Evolutionary conservation across 805 yeast species (phyloP).

Genomic region (Candida nemodendra): DNA sequence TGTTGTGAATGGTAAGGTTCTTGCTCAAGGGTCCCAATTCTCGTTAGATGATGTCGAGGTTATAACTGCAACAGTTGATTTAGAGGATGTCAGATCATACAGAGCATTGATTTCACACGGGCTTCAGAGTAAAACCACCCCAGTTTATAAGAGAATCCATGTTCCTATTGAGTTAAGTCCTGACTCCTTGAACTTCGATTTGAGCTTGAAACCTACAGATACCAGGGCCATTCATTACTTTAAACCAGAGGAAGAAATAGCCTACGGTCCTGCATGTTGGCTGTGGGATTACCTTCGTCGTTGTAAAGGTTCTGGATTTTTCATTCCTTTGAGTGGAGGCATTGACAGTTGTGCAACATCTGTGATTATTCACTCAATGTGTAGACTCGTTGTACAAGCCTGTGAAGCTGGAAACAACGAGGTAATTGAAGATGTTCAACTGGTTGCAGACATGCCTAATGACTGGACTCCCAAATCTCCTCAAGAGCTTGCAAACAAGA

Average conservation of each 20-base stretch:
- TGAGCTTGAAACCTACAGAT: slow-evolving; percentile 56
- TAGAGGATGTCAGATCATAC: slow-evolving; percentile 86
- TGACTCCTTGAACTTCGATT: slow-evolving; percentile 55
- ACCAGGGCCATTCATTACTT: slow-evolving; percentile 57
- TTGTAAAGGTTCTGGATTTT: slow-evolving; percentile 86
- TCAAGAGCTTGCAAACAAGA: slow-evolving; percentile 66
- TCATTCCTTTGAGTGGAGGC: slow-evolving; percentile 94
- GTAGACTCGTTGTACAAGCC: slow-evolving; percentile 76
- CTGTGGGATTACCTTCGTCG: slow-evolving; percentile 96
- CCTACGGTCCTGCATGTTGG: slow-evolving; percentile 99
- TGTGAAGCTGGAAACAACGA: slow-evolving; percentile 64
- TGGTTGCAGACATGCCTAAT: slow-evolving; percentile 54
- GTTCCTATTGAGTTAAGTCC: slow-evolving; percentile 70
- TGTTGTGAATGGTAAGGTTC: slow-evolving; percentile 85
- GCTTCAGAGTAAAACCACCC: slow-evolving; percentile 53
- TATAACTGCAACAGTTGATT: slow-evolving; percentile 88
- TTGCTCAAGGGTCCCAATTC: slow-evolving; percentile 93
- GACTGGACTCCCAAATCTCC: slow-evolving; percentile 73
- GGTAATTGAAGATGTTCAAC: slow-evolving; percentile 74
- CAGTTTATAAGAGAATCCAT: slow-evolving; percentile 52
- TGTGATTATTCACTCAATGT: slow-evolving; percentile 91
- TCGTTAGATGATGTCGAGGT: slow-evolving; percentile 91
- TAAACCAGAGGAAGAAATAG: slow-evolving; percentile 92
- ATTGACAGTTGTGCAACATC: slow-evolving; percentile 98
- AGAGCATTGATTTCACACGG: slow-evolving; percentile 74